Evolutionary conservation across 192 early-diverging fungal genomes (phyloP), one percentile per base, ranked within the genome.

Genomic region (Umbelopsis sp.): DNA sequence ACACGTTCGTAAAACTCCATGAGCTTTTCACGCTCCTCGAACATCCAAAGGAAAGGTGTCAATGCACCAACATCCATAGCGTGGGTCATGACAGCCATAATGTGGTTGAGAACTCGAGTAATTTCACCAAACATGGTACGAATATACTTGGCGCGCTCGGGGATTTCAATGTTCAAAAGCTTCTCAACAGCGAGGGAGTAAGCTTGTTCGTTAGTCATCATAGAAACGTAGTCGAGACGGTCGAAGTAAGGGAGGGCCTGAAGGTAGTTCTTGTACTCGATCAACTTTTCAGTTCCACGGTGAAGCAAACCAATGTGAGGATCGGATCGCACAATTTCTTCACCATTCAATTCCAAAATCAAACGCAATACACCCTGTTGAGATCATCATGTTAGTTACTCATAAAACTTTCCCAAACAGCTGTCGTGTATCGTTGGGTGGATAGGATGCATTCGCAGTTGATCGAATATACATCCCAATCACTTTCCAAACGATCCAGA

Each of bases 1-100:
- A 97, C 96, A 77, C 97, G 95, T 79, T 99, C 97, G 82, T 99
- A 99, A 74, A 96, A 97, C 87, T 99, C 97, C 93, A 99, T 99
- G 72, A 96, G 83, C 82, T 96, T 95, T 80, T 99, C 97, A 79
- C 97, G 95, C 84, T 99, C 97, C 87, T 99, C 97, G 75, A 99
- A 98, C 92, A 98, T 90, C 89, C 95, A 99, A 80, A 99, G 84
- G 86, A 99, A 97, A 65, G 97, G 97, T 31, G 97, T 97, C 82
- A 98, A 84, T 29, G 96, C 97, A 72, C 97, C 97, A 36, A 99
- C 96, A 80, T 99, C 97, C 88, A 99, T 89, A 53, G 96, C 95
- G 81, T 99, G 97, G 26, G 95, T 91, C 76, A 94, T 96, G 31
- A 97, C 82, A 29, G 97, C 94, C 96, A 99, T 98, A 77, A 96